Base-by-base conservation (phyloP, 176 grass and related monocot species). In the Oryza coarctata region DNA sequence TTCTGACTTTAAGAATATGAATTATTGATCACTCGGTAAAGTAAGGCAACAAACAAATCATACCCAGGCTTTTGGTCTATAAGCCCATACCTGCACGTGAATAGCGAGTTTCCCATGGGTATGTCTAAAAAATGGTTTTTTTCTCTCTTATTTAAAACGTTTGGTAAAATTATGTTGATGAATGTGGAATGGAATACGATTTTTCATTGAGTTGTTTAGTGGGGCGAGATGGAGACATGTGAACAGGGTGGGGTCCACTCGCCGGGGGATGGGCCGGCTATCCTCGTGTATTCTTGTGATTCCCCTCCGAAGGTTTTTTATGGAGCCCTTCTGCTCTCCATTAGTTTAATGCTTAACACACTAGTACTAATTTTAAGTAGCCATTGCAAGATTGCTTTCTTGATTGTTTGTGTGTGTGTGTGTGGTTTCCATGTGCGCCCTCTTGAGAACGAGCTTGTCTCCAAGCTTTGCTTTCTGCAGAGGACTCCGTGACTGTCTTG, bases 141-240 rank as follows among this genome's bases (percentile, higher is more conserved):
- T 9, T 8, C 32, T 8, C 17, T 22, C n/a, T 74, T 40, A 26
- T 12, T 17, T 18, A 23, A 57, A 50, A 6, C 31, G 1, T 75
- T 60, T 75, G 32, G 26, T 17, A 32, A 28, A 33, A 74, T 60
- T 9, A 63, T 20, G 35, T 22, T 12, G 31, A n/a, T 36, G 4
- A 30, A 6, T 63, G 73, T 34, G 69, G 57, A 28, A 32, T 10
- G 65, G 68, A 47, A 28, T 63, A 45, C 20, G 34, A 18, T 40
- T 77, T 77, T 62, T 32, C 7, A 41, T 25, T 11, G 7, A 30
- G 72, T 35, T 74, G 27, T 44, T 50, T 9, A 76, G 69, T 70
- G 47, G 77, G 35, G 29, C 34, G 77, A 20, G 85, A 81, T 35
- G 76, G 69, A 72, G 81, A 91, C 85, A 84, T 87, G 80, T 76